These are phyloP conservation scores for Fraxinus nigra DNA, from an alignment of 305 asterid genomes.

Conservation along the genomic window DNA sequence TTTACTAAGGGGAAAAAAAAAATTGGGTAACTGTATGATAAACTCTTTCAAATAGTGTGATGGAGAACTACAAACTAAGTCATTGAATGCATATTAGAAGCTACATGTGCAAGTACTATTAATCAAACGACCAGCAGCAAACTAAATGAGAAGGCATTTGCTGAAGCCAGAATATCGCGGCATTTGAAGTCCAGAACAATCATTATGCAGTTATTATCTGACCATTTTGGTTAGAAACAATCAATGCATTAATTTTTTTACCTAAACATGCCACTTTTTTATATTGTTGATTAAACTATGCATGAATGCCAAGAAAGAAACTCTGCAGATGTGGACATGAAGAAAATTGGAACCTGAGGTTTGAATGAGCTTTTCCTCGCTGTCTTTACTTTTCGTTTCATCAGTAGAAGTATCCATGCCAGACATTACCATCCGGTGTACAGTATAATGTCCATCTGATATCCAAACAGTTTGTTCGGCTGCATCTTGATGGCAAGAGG, in stretches of 20 bases:
- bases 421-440: conserved; percentile 54
- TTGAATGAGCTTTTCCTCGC: conserved; percentile 35
- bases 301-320: not conserved
- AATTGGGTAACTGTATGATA: not conserved
- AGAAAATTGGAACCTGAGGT: conserved; percentile 49
- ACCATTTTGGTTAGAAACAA: not conserved
- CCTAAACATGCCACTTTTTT: not conserved
- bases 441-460: conserved; percentile 73
- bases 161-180: not conserved
- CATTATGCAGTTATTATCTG: not conserved
- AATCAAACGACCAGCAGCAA: not conserved
- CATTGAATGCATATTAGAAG: not conserved
- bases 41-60: not conserved
- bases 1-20: not conserved
- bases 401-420: conserved; percentile 45
- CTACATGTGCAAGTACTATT: not conserved
- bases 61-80: not conserved
- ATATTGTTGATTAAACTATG: not conserved
- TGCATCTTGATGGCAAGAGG: conserved; percentile 36
- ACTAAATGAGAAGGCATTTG: not conserved
- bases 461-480: conserved; percentile 67
- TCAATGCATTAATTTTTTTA: not conserved
- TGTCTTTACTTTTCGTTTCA: conserved; percentile 40
- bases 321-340: not conserved
- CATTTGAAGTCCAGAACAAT: not conserved